Conservation (phyloP, 306 rosid genomes). For the Begonia peltatifolia region DNA sequence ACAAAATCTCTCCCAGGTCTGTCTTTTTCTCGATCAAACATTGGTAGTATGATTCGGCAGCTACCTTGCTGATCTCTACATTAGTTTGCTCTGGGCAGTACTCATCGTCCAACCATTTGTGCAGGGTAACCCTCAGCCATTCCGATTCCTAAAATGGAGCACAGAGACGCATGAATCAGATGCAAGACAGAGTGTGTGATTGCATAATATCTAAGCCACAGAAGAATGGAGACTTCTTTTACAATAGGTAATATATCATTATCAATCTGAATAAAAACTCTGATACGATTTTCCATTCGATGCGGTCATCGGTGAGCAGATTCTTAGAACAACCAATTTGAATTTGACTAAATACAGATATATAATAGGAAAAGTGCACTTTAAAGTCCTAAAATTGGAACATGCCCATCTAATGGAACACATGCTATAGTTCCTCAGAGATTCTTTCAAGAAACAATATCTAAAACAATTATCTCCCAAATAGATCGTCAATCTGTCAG, state of each 20-base stretch:
- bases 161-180: not conserved
- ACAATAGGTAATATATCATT: not conserved
- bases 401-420: too few relatives aligned
- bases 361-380: too few relatives aligned
- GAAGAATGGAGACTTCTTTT: not conserved
- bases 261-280: not conserved
- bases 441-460: too few relatives aligned
- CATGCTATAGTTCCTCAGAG: too few relatives aligned
- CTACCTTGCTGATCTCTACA: conserved; percentile 78
- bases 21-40: conserved; percentile 47
- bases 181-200: not conserved
- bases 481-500: too few relatives aligned
- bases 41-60: conserved; percentile 57
- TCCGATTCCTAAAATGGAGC: conserved; percentile 57
- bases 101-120: conserved; percentile 90
- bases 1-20: conserved; percentile 65
- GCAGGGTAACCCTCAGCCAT: conserved; percentile 73
- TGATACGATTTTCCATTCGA: not conserved
- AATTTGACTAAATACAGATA: too few relatives aligned
- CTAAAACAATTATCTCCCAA: too few relatives aligned
- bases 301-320: too few relatives aligned
- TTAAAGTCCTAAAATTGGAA: too few relatives aligned
- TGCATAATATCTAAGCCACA: not conserved
- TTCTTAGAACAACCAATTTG: too few relatives aligned
- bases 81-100: conserved; percentile 90